phyloP scores from a whole-genome alignment of 768 basidiomycete species.

The Tulasnella sp. region DNA sequence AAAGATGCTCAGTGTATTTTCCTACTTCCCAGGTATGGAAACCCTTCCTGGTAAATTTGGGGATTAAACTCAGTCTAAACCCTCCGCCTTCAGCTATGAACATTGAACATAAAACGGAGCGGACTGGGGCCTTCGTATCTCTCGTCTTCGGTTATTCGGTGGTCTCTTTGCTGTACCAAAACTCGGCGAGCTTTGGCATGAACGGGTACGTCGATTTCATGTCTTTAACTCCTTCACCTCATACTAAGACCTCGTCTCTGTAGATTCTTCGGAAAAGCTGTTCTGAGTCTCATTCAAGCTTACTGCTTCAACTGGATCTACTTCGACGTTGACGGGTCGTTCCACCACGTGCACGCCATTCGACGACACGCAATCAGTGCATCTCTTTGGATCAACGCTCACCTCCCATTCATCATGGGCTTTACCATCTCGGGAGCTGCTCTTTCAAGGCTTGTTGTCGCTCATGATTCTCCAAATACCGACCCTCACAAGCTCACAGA shows the following conservation, averaged over 20 bases:
- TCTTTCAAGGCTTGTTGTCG: conserved; percentile 20
- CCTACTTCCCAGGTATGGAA: conserved; percentile 13
- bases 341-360: conserved; percentile 21
- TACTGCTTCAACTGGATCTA: conserved; percentile 27
- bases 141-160: conserved; percentile 36
- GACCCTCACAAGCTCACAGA: conserved; percentile 13
- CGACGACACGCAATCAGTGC: conserved; percentile 20
- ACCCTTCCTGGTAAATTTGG: too few relatives aligned
- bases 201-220: conserved; percentile 12
- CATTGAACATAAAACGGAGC: conserved; percentile 40
- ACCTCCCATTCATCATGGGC: conserved; percentile 24
- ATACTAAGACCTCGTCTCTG: not conserved
- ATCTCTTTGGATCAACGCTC: conserved; percentile 16
- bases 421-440: conserved; percentile 24
- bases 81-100: conserved; percentile 36
- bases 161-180: conserved; percentile 29
- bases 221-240: not conserved
- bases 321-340: conserved; percentile 24
- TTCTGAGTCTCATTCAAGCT: conserved; percentile 23
- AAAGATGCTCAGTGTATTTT: not conserved
- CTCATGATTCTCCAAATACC: conserved; percentile 16
- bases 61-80: not conserved
- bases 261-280: conserved; percentile 26
- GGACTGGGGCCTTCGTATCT: conserved; percentile 39
- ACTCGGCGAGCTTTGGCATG: conserved; percentile 21